Percentiles rank a stretch among this genome's conserved stretches.
Conservation (phyloP, 2,329 filamentous ascomycete genomes). For the Blumeriella jaapii region DNA sequence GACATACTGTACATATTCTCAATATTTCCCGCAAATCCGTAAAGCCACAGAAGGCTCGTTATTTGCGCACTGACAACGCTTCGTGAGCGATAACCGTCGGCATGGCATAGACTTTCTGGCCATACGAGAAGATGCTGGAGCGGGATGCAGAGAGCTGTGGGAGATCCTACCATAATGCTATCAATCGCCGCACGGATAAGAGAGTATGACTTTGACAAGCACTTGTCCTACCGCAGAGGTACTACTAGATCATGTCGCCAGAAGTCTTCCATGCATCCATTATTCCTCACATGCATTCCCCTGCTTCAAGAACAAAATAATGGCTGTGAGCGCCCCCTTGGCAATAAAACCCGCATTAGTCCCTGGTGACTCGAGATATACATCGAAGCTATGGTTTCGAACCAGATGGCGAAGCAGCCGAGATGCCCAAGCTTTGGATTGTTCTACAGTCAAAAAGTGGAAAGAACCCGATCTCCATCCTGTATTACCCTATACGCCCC, state of each 20-base stretch:
- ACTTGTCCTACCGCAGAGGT: neutral
- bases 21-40: too few relatives aligned
- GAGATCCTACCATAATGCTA: too few relatives aligned
- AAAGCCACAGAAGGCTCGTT: too few relatives aligned
- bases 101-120: too few relatives aligned
- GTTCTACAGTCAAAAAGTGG: neutral
- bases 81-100: too few relatives aligned
- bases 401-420: conserved; percentile 4
- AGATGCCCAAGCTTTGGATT: neutral
- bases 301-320: neutral
- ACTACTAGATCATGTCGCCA: neutral
- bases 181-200: too few relatives aligned
- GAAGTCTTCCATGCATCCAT: too few relatives aligned
- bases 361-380: neutral
- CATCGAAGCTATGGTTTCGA: conserved; percentile 1
- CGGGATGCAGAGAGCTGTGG: too few relatives aligned
- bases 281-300: neutral
- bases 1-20: too few relatives aligned
- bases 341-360: conserved; percentile 1
- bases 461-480: conserved; percentile 1
- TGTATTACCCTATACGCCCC: neutral
- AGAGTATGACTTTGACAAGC: too few relatives aligned
- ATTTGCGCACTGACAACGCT: too few relatives aligned
- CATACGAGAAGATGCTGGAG: too few relatives aligned
- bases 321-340: neutral